Evolutionary conservation across 2,329 filamentous ascomycete genomes (phyloP).

Genomic region (Botrytis fabae): DNA sequence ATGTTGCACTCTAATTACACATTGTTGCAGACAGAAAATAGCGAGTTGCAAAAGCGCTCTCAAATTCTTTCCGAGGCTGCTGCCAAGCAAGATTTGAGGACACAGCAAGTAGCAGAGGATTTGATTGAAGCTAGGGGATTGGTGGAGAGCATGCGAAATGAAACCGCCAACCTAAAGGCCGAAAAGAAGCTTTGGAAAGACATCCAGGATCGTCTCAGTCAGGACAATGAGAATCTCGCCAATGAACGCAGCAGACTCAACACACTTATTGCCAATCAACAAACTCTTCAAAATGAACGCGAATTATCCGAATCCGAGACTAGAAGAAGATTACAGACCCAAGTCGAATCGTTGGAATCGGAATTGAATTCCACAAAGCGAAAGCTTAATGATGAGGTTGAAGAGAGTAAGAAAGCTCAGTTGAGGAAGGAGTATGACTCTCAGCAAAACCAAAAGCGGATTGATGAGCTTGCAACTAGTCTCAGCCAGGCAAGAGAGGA

Average conservation of each 20-base stretch:
- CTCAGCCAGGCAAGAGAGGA: conserved; percentile 83
- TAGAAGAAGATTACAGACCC: conserved; percentile 74
- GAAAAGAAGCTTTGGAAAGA: conserved; percentile 95
- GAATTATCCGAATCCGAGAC: conserved; percentile 81
- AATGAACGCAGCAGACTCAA: conserved; percentile 86
- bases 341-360: conserved; percentile 74
- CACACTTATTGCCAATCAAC: conserved; percentile 77
- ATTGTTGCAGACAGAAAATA: conserved; percentile 81
- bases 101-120: conserved; percentile 90
- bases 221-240: conserved; percentile 81
- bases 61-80: conserved; percentile 76
- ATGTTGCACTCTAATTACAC: conserved; percentile 87
- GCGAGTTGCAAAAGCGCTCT: conserved; percentile 80
- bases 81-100: conserved; percentile 85
- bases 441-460: conserved; percentile 83
- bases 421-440: conserved; percentile 88
- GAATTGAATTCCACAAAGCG: conserved; percentile 79
- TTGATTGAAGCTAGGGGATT: conserved; percentile 81
- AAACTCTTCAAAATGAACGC: conserved; percentile 88
- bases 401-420: conserved; percentile 80
- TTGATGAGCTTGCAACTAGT: conserved; percentile 84
- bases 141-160: conserved; percentile 83
- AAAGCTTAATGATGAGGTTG: conserved; percentile 77
- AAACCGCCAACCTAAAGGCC: conserved; percentile 88
- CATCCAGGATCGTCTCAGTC: conserved; percentile 82